These are phyloP conservation scores for Sonneratia caseolaris DNA, from an alignment of 345 rosid species.

Conservation along the genomic window DNA sequence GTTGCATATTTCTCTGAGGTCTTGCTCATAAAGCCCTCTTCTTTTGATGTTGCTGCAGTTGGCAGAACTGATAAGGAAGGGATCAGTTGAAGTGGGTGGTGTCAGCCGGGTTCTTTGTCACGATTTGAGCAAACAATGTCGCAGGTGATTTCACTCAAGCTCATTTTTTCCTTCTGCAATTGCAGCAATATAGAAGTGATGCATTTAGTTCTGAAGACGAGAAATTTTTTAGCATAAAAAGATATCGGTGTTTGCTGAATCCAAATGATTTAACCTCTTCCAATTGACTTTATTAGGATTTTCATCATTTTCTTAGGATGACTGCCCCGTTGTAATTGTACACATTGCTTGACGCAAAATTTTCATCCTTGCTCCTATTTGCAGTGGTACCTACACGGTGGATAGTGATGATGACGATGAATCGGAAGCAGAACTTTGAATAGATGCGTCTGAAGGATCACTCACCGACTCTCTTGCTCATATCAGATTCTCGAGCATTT, in stretches of 20 bases:
- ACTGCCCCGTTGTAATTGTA: too few relatives aligned
- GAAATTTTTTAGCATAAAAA: neutral
- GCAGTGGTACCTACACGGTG: conserved; percentile 19
- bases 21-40: neutral
- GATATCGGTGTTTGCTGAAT: too few relatives aligned
- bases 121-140: conserved; percentile 71
- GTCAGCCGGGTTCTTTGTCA: conserved; percentile 67
- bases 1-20: neutral
- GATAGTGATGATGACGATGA: conserved; percentile 12
- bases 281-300: too few relatives aligned
- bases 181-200: neutral
- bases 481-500: neutral
- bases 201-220: neutral
- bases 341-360: too few relatives aligned
- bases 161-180: neutral
- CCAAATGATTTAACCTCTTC: too few relatives aligned
- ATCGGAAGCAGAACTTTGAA: conserved; percentile 34
- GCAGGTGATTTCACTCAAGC: conserved; percentile 32
- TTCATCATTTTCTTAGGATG: too few relatives aligned
- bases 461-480: neutral
- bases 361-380: neutral
- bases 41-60: conserved; percentile 29
- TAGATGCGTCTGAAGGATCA: neutral
- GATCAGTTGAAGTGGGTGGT: conserved; percentile 61
- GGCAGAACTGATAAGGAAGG: conserved; percentile 60